Percentiles rank a stretch among this genome's conserved stretches.
Evolutionary conservation across 1,284 basidiomycete genomes (phyloP).

Genomic region (Ceratobasidium sp.): DNA sequence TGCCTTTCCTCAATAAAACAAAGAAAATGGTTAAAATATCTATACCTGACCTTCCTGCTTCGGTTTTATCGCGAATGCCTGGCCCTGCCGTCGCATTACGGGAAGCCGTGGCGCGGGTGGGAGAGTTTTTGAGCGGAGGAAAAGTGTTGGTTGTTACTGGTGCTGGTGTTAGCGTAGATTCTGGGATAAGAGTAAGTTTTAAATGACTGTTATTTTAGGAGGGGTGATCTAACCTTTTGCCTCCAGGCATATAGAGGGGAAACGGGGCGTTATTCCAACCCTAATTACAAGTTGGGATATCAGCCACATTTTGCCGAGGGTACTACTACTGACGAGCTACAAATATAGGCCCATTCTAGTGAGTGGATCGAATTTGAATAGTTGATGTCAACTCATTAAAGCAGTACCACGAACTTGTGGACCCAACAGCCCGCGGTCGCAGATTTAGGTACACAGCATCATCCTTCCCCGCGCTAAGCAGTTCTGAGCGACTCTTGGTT

Average conservation of each 20-base stretch:
- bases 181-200: slow-evolving; percentile 76
- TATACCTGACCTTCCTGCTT: slow-evolving; percentile 80
- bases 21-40: slow-evolving; percentile 77
- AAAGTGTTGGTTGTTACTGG: slow-evolving; percentile 85
- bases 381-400: slow-evolving; percentile 41
- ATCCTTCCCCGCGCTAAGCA: background rate
- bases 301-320: background rate
- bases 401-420: slow-evolving; percentile 85
- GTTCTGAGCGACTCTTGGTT: too few species aligned
- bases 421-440: slow-evolving; percentile 73
- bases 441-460: slow-evolving; percentile 71
- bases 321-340: background rate
- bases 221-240: background rate
- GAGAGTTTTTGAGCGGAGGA: slow-evolving; percentile 75
- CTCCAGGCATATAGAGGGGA: slow-evolving; percentile 76
- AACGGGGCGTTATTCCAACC: slow-evolving; percentile 89
- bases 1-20: background rate
- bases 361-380: slow-evolving; percentile 44
- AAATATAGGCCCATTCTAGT: slow-evolving; percentile 70
- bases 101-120: slow-evolving; percentile 74
- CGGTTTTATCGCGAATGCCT: slow-evolving; percentile 63
- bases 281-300: slow-evolving; percentile 79
- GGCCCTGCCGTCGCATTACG: slow-evolving; percentile 63
- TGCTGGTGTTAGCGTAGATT: slow-evolving; percentile 93
- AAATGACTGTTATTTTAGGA: background rate